A percentile compares a stretch with the other conserved stretches of the same genome.
phyloP scores from a whole-genome alignment of 441 rosid genomes.

The Cnidoscolus chayamansa region DNA sequence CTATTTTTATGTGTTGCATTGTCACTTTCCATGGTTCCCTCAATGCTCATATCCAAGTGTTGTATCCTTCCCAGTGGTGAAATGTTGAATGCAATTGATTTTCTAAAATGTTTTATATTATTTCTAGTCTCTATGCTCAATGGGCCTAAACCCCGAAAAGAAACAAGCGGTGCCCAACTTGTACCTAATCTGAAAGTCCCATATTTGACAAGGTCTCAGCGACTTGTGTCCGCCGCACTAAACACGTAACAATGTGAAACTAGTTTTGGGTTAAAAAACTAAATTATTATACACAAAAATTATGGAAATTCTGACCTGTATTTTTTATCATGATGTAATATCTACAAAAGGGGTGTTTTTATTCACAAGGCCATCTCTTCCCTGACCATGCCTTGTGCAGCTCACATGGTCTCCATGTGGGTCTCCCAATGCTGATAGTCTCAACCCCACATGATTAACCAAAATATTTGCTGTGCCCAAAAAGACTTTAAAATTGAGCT shows the following conservation, averaged over 20 bases:
- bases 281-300: too few relatives aligned
- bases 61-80: too few relatives aligned
- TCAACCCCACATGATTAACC: constrained; percentile 35
- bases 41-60: too few relatives aligned
- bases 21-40: too few relatives aligned
- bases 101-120: too few relatives aligned
- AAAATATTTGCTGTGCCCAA: constrained; percentile 20
- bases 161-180: neutral
- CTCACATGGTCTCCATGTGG: constrained; percentile 58
- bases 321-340: neutral
- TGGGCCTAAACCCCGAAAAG: neutral
- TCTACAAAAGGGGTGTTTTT: neutral
- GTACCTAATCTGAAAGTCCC: neutral
- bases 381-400: constrained; percentile 40
- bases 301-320: constrained; percentile 17
- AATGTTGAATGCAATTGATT: too few relatives aligned
- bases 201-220: neutral
- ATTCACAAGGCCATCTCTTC: constrained; percentile 5
- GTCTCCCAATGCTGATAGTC: constrained; percentile 37
- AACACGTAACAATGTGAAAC: constrained; percentile 12
- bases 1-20: too few relatives aligned
- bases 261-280: neutral
- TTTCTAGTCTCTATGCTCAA: too few relatives aligned
- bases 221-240: neutral
- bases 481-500: neutral